Evolutionary conservation across 768 basidiomycete species (phyloP).

Genomic region (Agaricus blazei): DNA sequence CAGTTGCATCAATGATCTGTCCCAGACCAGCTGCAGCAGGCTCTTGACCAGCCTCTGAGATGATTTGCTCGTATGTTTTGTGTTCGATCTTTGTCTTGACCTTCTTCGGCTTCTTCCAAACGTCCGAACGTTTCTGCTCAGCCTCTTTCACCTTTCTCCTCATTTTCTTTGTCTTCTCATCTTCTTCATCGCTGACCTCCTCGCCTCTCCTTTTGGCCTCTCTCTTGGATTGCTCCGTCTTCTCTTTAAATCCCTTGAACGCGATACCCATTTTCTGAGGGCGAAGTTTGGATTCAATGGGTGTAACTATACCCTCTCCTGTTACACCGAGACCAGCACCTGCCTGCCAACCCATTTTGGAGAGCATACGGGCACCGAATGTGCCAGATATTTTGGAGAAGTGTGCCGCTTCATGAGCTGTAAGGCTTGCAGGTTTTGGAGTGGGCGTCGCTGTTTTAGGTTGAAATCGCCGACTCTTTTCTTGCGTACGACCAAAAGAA

Average conservation of each 20-base stretch:
- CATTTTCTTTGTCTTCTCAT: constrained; percentile 40
- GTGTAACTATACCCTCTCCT: constrained; percentile 83
- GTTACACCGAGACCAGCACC: constrained; percentile 72
- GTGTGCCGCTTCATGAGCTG: constrained; percentile 66
- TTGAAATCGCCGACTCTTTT: constrained; percentile 35
- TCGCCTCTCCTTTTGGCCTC: constrained; percentile 78
- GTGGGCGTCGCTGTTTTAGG: constrained; percentile 41
- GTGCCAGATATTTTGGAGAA: constrained; percentile 74
- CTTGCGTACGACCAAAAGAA: constrained; percentile 29
- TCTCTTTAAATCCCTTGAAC: constrained; percentile 82
- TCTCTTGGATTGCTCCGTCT: constrained; percentile 76
- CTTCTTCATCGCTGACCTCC: constrained; percentile 63
- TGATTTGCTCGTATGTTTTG: constrained; percentile 95
- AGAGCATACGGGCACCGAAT: constrained; percentile 85
- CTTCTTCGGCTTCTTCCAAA: constrained; percentile 85
- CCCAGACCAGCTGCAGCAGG: constrained; percentile 55
- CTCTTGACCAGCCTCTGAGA: constrained; percentile 79
- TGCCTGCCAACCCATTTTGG: constrained; percentile 93
- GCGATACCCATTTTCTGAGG: constrained; percentile 87
- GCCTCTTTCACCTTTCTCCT: constrained; percentile 51
- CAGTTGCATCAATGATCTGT: constrained; percentile 91
- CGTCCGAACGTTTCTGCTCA: constrained; percentile 61
- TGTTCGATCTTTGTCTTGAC: constrained; percentile 83
- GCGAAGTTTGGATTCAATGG: constrained; percentile 79
- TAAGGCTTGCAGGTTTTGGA: constrained; percentile 50